These are phyloP conservation scores for Mortierella sp. DNA, from an alignment of 371 early-diverging fungal genomes.

Conservation along the genomic window DNA sequence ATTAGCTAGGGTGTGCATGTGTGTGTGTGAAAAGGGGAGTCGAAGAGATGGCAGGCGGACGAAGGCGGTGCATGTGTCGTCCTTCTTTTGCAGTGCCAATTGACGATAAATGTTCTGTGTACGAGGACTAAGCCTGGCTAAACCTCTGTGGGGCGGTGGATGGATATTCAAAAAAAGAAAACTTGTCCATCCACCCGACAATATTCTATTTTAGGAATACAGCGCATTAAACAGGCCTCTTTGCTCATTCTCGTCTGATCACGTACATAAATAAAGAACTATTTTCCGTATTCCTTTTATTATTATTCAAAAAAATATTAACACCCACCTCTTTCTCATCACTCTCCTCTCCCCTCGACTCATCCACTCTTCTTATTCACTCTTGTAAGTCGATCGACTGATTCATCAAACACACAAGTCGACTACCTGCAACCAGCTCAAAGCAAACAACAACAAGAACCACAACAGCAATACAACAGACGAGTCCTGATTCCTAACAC, in stretches of 20 bases:
- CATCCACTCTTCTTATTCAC: neutral
- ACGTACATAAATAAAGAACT: neutral
- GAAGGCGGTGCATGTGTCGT: neutral
- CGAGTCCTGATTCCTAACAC: neutral
- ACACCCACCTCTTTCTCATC: conserved; percentile 2
- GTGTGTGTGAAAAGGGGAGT: neutral
- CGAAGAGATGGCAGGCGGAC: neutral
- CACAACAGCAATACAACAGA: neutral
- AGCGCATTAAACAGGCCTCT: conserved; percentile 4
- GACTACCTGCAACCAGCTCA: too few species aligned
- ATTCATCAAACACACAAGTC: neutral
- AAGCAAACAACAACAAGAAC: neutral
- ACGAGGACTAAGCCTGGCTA: neutral
- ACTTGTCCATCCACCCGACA: conserved; percentile 5
- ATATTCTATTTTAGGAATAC: neutral
- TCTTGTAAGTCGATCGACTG: neutral
- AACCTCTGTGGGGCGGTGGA: conserved; percentile 12
- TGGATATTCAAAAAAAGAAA: neutral
- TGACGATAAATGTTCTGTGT: neutral
- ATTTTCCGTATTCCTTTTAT: neutral
- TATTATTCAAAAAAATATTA: too few species aligned
- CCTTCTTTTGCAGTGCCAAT: conserved; percentile 6
- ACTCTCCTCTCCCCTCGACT: neutral
- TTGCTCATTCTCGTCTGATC: neutral
- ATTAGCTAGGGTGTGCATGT: neutral